Evolutionary conservation across 1,139 yeast species (phyloP).

Genomic region (Yamadazyma trypodendri): DNA sequence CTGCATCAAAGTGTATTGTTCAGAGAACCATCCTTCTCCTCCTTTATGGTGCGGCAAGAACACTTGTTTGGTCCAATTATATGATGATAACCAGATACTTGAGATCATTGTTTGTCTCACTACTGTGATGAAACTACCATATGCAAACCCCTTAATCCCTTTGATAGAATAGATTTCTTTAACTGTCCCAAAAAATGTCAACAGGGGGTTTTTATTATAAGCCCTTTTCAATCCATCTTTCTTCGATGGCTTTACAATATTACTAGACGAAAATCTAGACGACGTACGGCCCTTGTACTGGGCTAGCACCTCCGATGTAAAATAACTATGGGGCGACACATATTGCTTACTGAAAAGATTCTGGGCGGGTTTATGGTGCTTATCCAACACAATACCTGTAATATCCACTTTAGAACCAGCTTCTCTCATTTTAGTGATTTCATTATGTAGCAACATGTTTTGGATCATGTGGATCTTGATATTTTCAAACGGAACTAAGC

Average conservation of each 20-base stretch:
- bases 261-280: slow-evolving; percentile 24
- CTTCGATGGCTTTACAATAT: slow-evolving; percentile 17
- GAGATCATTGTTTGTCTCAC: slow-evolving; percentile 78
- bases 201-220: slow-evolving; percentile 55
- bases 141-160: slow-evolving; percentile 75
- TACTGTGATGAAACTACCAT: slow-evolving; percentile 79
- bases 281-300: slow-evolving; percentile 27
- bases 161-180: slow-evolving; percentile 71
- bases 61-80: slow-evolving; percentile 71
- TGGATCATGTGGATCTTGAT: slow-evolving; percentile 86
- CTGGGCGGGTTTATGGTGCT: slow-evolving; percentile 26
- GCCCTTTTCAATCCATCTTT: slow-evolving; percentile 30
- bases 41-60: slow-evolving; percentile 53
- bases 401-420: slow-evolving; percentile 24
- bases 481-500: slow-evolving; percentile 90
- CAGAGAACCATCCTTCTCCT: slow-evolving; percentile 50
- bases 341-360: slow-evolving; percentile 35
- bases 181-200: slow-evolving; percentile 51
- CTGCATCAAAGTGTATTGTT: slow-evolving; percentile 38
- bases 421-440: slow-evolving; percentile 24
- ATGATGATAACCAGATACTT: slow-evolving; percentile 80
- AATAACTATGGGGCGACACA: slow-evolving; percentile 47
- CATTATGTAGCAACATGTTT: slow-evolving; percentile 44
- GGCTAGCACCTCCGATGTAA: slow-evolving; percentile 32
- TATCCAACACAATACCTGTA: slow-evolving; percentile 23